Conservation (phyloP, 106 monocot genomes). For the Ottelia alismoides region DNA sequence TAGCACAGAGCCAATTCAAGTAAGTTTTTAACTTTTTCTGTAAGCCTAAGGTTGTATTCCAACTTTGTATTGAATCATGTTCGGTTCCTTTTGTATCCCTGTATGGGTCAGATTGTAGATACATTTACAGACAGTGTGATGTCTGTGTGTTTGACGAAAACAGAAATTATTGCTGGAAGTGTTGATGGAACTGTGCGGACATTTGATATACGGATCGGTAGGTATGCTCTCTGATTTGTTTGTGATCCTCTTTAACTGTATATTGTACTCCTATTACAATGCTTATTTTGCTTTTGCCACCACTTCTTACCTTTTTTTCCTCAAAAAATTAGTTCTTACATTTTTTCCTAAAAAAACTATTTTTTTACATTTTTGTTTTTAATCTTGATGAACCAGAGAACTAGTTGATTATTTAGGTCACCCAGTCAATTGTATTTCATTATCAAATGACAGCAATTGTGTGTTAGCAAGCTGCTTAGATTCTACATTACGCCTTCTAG, state of each 20-base stretch:
- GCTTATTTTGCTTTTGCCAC: background rate
- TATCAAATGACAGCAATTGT: constrained; percentile 94
- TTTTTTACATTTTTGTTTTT: constrained; percentile 4
- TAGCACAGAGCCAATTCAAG: constrained; percentile 96
- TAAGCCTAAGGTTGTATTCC: no score
- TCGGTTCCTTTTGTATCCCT: no score
- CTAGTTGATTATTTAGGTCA: constrained; percentile 75
- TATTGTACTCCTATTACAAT: no score
- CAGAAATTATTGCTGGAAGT: constrained; percentile 94
- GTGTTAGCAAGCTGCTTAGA: constrained; percentile 84
- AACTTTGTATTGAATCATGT: background rate
- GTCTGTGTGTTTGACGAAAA: constrained; percentile 84
- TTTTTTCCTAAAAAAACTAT: no score
- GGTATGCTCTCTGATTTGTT: no score
- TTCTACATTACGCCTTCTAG: constrained; percentile 82
- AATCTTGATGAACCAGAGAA: constrained; percentile 35
- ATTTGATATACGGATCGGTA: constrained; percentile 97
- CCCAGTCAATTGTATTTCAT: constrained; percentile 86
- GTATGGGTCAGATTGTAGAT: constrained; percentile 55
- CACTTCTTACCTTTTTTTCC: background rate
- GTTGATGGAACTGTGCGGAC: constrained; percentile 97
- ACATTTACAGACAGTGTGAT: constrained; percentile 95
- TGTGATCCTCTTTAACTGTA: no score
- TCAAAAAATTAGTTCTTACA: no score
- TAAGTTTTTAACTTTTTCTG: constrained; percentile 4